Evolutionary conservation across 83 land plant genomes (phyloP), one percentile per base, ranked within the genome.

Genomic region (Picea mariana): DNA sequence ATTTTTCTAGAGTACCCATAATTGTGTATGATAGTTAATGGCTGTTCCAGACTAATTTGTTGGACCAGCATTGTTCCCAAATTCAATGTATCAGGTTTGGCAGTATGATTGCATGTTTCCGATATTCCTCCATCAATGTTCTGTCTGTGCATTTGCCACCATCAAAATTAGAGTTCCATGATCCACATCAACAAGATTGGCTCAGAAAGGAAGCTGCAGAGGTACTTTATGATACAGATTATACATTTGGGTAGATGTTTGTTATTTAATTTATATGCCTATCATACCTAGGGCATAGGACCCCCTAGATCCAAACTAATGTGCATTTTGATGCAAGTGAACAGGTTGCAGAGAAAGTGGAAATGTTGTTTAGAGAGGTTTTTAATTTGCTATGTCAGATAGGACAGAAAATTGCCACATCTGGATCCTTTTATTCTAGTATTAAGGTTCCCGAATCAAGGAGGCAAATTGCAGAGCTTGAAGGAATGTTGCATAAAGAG

Each of bases 121-220:
- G 88, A 47, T 98, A 98, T 83, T 89, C 93, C 17, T 90, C 97
- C 9, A 93, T 96, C 73, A 87, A 92, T 81, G 89, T 98, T 78
- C 91, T 89, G 38, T 84, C 95, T 47, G 96, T 98, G 38, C 71
- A 82, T 81, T 86, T 98, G 63, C 99, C 99, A 67, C 99, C 98
- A 38, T 84, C 94, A 5, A 78, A 92, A n/a, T 80, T 98, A 80
- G 95, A 90, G 67, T 98, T 98, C 77, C 84, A 81, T 81, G 71
- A 82, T 75, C 84, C 82, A 59, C 55, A 68, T 58, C 90, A 86
- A 67, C 90, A 87, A 62, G 93, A 87, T 40, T 95, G 99, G 99
- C 78, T 95, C 9, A 83, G 23, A 71, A 87, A 85, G 67, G 95
- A 98, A 87, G 91, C 92, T 34, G 44, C 23, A 13, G 94, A 96